These are phyloP conservation scores for Ramaria sp. DNA, from an alignment of 768 basidiomycete genomes.

Conservation along the genomic window DNA sequence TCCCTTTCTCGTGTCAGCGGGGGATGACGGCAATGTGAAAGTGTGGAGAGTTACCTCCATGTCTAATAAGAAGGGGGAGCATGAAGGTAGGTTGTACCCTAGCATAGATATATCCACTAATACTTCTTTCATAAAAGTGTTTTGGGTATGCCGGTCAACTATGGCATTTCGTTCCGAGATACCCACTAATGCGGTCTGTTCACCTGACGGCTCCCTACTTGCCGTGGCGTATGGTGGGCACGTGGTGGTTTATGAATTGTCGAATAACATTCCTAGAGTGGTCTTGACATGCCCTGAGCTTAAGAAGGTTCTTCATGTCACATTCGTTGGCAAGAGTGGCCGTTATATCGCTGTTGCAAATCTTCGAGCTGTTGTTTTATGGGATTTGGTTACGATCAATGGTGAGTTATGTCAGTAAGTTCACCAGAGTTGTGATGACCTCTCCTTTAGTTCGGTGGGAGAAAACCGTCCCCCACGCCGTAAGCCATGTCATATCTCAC, in stretches of 20 bases:
- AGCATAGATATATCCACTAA: background rate
- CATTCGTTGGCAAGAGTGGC: slow-evolving; percentile 64
- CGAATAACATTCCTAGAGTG: slow-evolving; percentile 45
- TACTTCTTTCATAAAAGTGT: slow-evolving; percentile 29
- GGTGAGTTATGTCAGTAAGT: slow-evolving; percentile 31
- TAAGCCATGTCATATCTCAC: slow-evolving; percentile 43
- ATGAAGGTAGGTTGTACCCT: slow-evolving; percentile 36
- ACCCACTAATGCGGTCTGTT: slow-evolving; percentile 65
- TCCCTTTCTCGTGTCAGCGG: slow-evolving; percentile 56
- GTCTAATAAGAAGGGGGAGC: slow-evolving; percentile 32
- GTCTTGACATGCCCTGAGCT: slow-evolving; percentile 51
- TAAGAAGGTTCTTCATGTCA: slow-evolving; percentile 28
- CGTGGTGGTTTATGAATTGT: slow-evolving; percentile 66
- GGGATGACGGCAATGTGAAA: slow-evolving; percentile 67
- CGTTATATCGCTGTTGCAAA: slow-evolving; percentile 55
- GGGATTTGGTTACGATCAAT: slow-evolving; percentile 57
- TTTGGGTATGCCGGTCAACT: slow-evolving; percentile 74
- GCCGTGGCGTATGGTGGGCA: slow-evolving; percentile 57
- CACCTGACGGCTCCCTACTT: slow-evolving; percentile 77
- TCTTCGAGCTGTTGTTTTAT: slow-evolving; percentile 41
- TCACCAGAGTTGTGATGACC: background rate
- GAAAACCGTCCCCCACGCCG: slow-evolving; percentile 24
- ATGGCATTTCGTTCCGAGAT: slow-evolving; percentile 56
- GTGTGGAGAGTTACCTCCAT: slow-evolving; percentile 57
- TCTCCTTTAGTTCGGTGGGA: slow-evolving; percentile 52